Evolutionary conservation across 1,139 yeast species (phyloP).

Genomic region (Taphrina wiesneri): DNA sequence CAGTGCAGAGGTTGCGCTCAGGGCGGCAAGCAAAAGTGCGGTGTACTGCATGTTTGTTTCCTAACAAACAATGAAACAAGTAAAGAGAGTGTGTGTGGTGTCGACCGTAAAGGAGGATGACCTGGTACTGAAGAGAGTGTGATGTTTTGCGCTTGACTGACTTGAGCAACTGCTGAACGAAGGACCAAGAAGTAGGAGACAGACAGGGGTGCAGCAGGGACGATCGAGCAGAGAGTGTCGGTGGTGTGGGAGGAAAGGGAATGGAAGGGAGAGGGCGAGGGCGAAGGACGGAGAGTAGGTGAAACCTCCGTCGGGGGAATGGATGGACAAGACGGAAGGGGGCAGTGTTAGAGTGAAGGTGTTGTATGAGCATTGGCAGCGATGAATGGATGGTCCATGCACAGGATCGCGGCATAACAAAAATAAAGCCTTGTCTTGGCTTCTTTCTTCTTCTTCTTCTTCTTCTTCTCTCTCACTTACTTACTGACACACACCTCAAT

Average conservation of each 20-base stretch:
- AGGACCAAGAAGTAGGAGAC: neutral
- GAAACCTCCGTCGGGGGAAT: too few relatives aligned
- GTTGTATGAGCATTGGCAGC: too few relatives aligned
- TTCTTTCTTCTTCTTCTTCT: neutral
- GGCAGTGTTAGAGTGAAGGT: neutral
- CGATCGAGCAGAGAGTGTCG: neutral
- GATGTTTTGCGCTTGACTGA: neutral
- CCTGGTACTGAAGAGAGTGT: conserved; percentile 1
- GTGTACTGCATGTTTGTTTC: conserved; percentile 4
- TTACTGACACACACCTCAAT: too few relatives aligned
- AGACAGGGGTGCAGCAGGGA: neutral
- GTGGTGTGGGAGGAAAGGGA: neutral
- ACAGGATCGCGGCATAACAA: neutral
- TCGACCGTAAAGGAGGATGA: conserved; percentile 3
- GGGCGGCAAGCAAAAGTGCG: conserved; percentile 9
- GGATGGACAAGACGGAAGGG: too few relatives aligned
- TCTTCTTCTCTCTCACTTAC: neutral
- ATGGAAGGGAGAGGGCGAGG: neutral
- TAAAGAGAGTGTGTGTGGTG: conserved; percentile 16
- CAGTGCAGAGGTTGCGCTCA: conserved; percentile 16
- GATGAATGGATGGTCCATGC: neutral
- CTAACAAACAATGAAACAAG: neutral
- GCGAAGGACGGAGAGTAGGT: neutral
- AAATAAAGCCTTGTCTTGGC: neutral
- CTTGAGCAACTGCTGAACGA: neutral